Evolutionary conservation across 2,329 filamentous ascomycete species (phyloP), one percentile per base, ranked within the genome.

Genomic region (Arthrobotrys musiformis): DNA sequence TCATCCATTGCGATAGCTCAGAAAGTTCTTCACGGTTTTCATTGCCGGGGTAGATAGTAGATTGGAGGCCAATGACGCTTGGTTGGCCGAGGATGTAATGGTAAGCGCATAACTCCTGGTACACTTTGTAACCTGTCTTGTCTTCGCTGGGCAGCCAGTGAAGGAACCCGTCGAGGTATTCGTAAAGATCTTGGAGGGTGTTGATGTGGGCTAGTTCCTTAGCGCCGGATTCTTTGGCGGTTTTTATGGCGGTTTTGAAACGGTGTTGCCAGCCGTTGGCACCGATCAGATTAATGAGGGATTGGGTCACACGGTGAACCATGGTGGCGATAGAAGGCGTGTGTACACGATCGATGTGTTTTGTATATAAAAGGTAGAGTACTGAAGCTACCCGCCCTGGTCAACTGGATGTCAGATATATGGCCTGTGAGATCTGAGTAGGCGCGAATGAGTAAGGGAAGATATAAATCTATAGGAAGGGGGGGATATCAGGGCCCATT

Each of bases 41-140:
- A 15, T 79, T 64, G 7, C 61, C 60, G 24, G 84, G 84, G 0
- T 78, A 42, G 62, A 85, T 82, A 6, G 78, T 70, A 13, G 79
- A 80, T 66, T 83, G 82, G 3, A 72, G 79, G 46, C 48, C 69
- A 1, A 73, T 69, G 24, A 85, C 75, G 0, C 83, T 79, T 0
- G 79, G 35, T 73, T 85, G 84, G 37, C 82, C 79, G n/a, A 85
- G 78, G 30, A 85, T 79, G 72, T 83, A 85, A 79, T 85, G 85
- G 79, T 85, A 84, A 17, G 84, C 79, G 68, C 82, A 83, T 13
- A 85, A 73, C 28, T 82, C 82, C 19, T 82, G 78, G 79, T 84
- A 84, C 54, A 85, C 81, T 15, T 84, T 81, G 33, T 81, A 81
- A 26, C 83, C 84, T 58, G 82, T 77, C 37, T 77, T 79, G 48